phyloP scores from a whole-genome alignment of 2,329 filamentous ascomycete species.

The Myriosclerotinia duriaeana region DNA sequence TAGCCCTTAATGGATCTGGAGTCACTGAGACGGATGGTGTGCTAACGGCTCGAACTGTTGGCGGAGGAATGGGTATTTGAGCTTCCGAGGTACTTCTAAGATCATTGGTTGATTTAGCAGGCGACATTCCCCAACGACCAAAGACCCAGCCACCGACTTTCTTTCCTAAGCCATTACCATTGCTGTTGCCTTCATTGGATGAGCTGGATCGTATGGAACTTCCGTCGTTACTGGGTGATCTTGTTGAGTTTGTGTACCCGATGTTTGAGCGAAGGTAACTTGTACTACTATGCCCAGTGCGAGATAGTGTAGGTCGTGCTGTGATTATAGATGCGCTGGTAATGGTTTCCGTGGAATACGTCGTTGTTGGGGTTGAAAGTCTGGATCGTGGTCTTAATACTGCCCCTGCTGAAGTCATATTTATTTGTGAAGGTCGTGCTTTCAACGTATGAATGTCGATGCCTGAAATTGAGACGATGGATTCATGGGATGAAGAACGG shows the following conservation, averaged over 20 bases:
- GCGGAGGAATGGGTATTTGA: background rate
- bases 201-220: conserved; percentile 40
- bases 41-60: conserved; percentile 35
- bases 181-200: background rate
- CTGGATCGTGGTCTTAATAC: conserved; percentile 49
- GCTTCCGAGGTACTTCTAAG: conserved; percentile 23
- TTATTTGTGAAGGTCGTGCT: conserved; percentile 72
- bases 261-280: conserved; percentile 58
- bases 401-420: conserved; percentile 50
- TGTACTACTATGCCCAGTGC: conserved; percentile 51
- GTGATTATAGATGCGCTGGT: conserved; percentile 54
- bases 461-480: conserved; percentile 80
- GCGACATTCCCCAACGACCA: conserved; percentile 60
- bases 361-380: conserved; percentile 46
- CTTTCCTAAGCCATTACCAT: conserved; percentile 45
- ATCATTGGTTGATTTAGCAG: conserved; percentile 42
- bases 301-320: conserved; percentile 56
- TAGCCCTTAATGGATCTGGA: conserved; percentile 46
- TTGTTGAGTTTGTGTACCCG: conserved; percentile 38
- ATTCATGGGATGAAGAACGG: conserved; percentile 77
- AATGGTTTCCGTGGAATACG: conserved; percentile 53
- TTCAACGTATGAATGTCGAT: conserved; percentile 87
- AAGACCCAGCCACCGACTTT: conserved; percentile 66
- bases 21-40: conserved; percentile 37
- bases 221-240: conserved; percentile 37